phyloP scores from a whole-genome alignment of 768 basidiomycete genomes.

The Tricholoma hemisulphureum region DNA sequence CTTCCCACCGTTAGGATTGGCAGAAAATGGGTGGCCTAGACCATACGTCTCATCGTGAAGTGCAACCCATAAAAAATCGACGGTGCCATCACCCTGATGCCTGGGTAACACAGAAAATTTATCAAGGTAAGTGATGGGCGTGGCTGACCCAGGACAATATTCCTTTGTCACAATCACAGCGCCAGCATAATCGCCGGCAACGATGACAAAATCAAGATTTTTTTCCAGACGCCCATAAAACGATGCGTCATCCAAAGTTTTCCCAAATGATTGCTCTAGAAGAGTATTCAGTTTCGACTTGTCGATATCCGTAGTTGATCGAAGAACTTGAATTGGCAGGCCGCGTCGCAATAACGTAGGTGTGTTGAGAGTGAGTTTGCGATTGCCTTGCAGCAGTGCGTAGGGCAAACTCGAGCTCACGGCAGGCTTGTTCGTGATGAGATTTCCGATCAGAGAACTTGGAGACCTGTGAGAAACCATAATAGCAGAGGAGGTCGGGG shows the following conservation, averaged over 20 bases:
- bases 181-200: conserved; percentile 94
- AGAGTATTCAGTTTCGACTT: conserved; percentile 70
- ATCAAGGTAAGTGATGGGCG: conserved; percentile 87
- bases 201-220: conserved; percentile 85
- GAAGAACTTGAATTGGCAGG: conserved; percentile 80
- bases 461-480: conserved; percentile 98
- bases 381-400: conserved; percentile 83
- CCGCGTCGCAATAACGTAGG: conserved; percentile 92
- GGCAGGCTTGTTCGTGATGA: conserved; percentile 97
- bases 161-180: conserved; percentile 90
- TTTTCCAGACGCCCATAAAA: conserved; percentile 80
- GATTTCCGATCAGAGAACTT: conserved; percentile 91
- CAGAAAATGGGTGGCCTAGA: conserved; percentile 87
- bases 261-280: conserved; percentile 84
- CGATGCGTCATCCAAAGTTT: conserved; percentile 62
- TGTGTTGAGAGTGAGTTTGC: conserved; percentile 83
- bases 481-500: conserved; percentile 87
- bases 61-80: conserved; percentile 99
- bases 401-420: conserved; percentile 95
- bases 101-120: conserved; percentile 96
- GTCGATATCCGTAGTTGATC: conserved; percentile 70
- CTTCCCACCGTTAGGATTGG: conserved; percentile 93
- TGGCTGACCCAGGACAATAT: conserved; percentile 32
- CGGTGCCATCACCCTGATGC: conserved; percentile 97
- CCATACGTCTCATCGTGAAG: conserved; percentile 98